phyloP scores from a whole-genome alignment of 768 basidiomycete species.

The Termitomyces sp. region DNA sequence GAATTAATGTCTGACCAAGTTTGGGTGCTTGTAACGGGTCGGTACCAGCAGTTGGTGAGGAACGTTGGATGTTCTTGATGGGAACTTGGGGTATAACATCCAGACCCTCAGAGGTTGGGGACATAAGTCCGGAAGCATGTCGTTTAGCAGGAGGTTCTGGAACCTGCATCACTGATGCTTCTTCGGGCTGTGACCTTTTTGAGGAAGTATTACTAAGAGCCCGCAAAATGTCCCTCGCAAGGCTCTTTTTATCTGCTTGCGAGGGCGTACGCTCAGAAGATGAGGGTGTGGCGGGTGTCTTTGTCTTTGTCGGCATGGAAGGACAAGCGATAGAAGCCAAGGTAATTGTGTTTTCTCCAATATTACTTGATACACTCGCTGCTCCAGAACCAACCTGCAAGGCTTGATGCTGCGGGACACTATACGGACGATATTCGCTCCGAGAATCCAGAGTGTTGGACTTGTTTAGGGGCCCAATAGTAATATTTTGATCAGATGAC shows the following conservation, averaged over 20 bases:
- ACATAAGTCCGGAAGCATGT: slow-evolving; percentile 2
- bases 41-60: neutral
- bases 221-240: slow-evolving; percentile 53
- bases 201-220: slow-evolving; percentile 33
- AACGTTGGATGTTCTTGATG: neutral
- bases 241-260: slow-evolving; percentile 42
- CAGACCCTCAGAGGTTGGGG: neutral
- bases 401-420: slow-evolving; percentile 5
- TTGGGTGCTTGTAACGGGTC: neutral
- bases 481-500: neutral
- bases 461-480: neutral
- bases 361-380: neutral
- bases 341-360: neutral
- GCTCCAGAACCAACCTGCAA: neutral
- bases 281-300: neutral
- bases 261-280: slow-evolving; percentile 23
- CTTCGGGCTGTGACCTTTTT: slow-evolving; percentile 19
- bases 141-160: slow-evolving; percentile 10
- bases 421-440: slow-evolving; percentile 1
- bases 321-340: neutral
- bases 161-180: neutral
- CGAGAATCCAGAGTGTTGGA: neutral
- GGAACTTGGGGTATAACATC: neutral
- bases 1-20: neutral
- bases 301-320: neutral